Conservation (phyloP, 2,329 filamentous ascomycete genomes). For the Triangularia setosa region DNA sequence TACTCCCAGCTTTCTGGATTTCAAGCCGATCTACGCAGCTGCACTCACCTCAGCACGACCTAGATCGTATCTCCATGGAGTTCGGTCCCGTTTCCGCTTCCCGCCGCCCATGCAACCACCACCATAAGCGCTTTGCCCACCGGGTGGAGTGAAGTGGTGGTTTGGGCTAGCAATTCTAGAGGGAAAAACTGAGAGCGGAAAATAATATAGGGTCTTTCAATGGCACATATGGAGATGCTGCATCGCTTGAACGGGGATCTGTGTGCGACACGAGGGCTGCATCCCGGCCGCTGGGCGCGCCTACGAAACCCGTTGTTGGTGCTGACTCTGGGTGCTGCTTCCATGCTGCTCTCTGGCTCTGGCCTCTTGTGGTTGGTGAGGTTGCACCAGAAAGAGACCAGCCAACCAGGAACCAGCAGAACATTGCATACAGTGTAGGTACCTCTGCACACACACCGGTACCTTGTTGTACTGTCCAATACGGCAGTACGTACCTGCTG, state of each 20-base stretch:
- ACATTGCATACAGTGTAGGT: constrained; percentile 16
- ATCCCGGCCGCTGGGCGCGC: constrained; percentile 7
- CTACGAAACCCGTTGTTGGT: constrained; percentile 7
- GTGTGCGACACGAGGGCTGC: constrained; percentile 11
- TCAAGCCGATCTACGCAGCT: not conserved
- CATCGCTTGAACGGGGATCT: constrained; percentile 12
- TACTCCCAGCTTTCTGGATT: not conserved
- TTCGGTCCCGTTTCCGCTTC: not conserved
- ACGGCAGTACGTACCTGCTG: not conserved
- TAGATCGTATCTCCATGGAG: not conserved
- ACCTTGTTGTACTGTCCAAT: constrained; percentile 25
- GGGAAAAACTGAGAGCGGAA: not conserved
- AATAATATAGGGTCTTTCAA: not conserved
- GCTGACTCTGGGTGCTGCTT: not conserved
- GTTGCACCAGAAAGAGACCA: constrained; percentile 4
- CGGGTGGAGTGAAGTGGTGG: not conserved
- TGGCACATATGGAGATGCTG: constrained; percentile 7
- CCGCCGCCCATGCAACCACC: not conserved
- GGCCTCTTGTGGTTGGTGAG: constrained; percentile 4
- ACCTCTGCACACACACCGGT: constrained; percentile 25
- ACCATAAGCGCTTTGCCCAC: not conserved
- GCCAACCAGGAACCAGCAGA: constrained; percentile 13
- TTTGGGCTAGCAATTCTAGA: not conserved
- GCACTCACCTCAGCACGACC: not conserved
- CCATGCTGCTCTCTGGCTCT: constrained; percentile 3